Evolutionary conservation across 2,329 filamentous ascomycete species (phyloP).

Genomic region (Colletotrichum cereale): DNA sequence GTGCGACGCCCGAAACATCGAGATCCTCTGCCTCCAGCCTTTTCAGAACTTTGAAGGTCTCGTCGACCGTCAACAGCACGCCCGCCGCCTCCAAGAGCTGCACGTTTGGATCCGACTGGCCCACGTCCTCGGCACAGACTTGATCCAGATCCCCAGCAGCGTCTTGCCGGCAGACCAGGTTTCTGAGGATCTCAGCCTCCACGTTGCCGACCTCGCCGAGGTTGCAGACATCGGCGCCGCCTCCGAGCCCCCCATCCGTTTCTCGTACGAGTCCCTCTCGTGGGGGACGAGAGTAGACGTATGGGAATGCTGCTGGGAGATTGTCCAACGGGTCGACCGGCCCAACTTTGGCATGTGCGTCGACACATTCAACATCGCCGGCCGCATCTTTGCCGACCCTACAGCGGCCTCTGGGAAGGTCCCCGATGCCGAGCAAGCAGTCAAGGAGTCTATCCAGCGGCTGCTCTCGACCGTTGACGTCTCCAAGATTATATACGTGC

Average conservation of each 20-base stretch:
- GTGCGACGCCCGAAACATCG: constrained; percentile 66
- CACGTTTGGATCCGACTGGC: constrained; percentile 78
- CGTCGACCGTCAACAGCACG: constrained; percentile 70
- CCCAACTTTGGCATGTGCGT: constrained; percentile 82
- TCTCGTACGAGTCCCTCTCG: constrained; percentile 80
- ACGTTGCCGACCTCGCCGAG: constrained; percentile 72
- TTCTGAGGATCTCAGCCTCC: constrained; percentile 62
- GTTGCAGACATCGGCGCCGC: constrained; percentile 75
- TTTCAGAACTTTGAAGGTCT: constrained; percentile 85
- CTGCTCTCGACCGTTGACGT: constrained; percentile 69
- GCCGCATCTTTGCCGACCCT: constrained; percentile 78
- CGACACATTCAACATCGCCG: constrained; percentile 84
- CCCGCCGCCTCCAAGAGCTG: constrained; percentile 70
- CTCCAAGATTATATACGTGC: constrained; percentile 79
- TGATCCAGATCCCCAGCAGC: constrained; percentile 80
- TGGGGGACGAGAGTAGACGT: constrained; percentile 78
- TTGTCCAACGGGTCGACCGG: constrained; percentile 74
- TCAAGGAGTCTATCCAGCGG: constrained; percentile 65
- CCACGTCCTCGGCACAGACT: constrained; percentile 73
- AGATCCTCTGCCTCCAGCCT: constrained; percentile 78
- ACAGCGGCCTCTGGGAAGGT: constrained; percentile 59
- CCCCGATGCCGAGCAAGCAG: constrained; percentile 65
- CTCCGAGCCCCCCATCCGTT: constrained; percentile 69
- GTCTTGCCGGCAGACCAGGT: constrained; percentile 68
- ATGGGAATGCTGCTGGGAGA: constrained; percentile 80